These are phyloP conservation scores for Populus simonii DNA, from an alignment of 345 rosid genomes.

Conservation along the genomic window DNA sequence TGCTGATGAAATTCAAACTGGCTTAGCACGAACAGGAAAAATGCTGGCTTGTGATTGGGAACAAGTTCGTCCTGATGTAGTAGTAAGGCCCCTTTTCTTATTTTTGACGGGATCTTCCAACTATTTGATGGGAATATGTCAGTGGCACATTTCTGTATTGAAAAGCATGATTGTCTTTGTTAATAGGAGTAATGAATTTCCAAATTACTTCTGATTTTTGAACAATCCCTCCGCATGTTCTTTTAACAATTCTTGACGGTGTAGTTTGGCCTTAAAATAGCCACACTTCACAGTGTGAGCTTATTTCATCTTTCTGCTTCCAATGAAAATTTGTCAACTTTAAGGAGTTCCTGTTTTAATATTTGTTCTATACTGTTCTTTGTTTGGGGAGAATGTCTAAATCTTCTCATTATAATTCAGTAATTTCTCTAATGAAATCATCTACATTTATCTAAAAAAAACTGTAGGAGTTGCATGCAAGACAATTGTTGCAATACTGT, in stretches of 20 bases:
- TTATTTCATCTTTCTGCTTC: background rate
- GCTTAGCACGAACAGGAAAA: conserved; percentile 81
- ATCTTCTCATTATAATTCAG: too few relatives aligned
- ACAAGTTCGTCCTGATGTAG: conserved; percentile 79
- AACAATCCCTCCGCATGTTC: background rate
- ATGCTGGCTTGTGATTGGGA: conserved; percentile 98
- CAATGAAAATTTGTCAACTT: background rate
- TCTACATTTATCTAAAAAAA: too few relatives aligned
- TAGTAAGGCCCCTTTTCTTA: conserved; percentile 47
- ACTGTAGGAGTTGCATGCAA: too few relatives aligned
- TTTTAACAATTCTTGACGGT: background rate
- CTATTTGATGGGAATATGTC: background rate
- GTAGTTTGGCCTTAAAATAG: background rate
- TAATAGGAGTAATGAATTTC: background rate
- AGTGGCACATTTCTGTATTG: background rate
- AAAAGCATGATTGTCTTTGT: background rate
- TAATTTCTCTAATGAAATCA: too few relatives aligned
- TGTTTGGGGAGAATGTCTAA: too few relatives aligned
- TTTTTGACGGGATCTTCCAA: conserved; percentile 1
- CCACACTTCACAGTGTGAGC: background rate
- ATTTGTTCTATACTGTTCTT: too few relatives aligned
- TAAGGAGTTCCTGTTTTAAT: background rate
- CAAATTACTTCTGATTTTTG: background rate
- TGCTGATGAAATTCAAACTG: conserved; percentile 96
- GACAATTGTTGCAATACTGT: too few relatives aligned